A percentile compares a stretch with the other conserved stretches of the same genome.
Conservation (phyloP, 345 rosid genomes). For the Populus tremula region DNA sequence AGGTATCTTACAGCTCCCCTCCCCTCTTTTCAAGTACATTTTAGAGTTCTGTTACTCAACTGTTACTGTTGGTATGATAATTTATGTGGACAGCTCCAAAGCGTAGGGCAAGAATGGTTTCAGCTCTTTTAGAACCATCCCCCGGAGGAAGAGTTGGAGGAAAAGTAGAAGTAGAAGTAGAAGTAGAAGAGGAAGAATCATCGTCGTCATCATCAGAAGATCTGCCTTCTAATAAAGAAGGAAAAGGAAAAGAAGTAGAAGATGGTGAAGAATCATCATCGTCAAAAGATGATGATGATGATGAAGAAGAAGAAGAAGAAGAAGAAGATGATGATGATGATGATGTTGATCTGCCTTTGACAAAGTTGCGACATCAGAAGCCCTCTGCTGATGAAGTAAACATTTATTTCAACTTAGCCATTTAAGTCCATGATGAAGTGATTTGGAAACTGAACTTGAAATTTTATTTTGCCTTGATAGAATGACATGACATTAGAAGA, state of each 20-base stretch:
- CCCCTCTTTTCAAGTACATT: not conserved
- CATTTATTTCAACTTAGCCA: not conserved
- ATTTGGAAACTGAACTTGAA: not conserved
- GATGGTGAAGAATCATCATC: not conserved
- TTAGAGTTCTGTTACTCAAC: not conserved
- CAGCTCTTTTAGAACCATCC: not conserved
- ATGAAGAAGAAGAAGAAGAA: not conserved
- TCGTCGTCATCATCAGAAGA: not conserved
- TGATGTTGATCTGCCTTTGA: not conserved
- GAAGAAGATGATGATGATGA: not conserved
- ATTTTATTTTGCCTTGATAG: not conserved
- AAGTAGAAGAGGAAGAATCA: not conserved
- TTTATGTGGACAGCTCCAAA: not conserved
- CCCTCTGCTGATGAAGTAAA: not conserved
- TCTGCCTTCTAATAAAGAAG: not conserved
- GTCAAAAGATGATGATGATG: not conserved
- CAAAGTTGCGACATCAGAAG: not conserved
- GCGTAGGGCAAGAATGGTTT: not conserved
- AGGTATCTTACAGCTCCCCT: not conserved
- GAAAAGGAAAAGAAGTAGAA: not conserved
- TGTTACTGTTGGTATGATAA: not conserved
- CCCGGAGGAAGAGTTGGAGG: not conserved
- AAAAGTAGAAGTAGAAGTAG: not conserved
- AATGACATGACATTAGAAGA: not conserved
- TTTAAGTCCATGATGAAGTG: not conserved